Evolutionary conservation across 306 rosid genomes (phyloP), one percentile per base, ranked within the genome.

Genomic region (Dicorynia guianensis): DNA sequence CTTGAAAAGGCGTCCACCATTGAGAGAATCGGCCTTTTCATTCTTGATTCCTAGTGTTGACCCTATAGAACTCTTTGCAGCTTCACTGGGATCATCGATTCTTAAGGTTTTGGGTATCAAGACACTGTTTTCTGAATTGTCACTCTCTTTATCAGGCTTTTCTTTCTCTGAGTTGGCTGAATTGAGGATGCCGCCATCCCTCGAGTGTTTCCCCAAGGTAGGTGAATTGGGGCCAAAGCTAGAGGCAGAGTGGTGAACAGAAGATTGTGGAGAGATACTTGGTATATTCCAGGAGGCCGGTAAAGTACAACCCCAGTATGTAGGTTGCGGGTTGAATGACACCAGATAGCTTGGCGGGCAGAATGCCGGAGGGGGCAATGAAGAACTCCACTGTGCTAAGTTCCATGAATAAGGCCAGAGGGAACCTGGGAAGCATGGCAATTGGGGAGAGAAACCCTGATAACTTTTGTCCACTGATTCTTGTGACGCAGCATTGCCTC

Each of bases 61-160:
- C 89, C 92, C 72, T 64, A 84, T 82, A 19, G 91, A 87, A 81
- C 95, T 90, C 78, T 69, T 89, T 25, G 89, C 88, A 69, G 91
- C 89, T 61, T 88, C 92, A 72, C 74, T 76, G 12, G 93, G 85
- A 70, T 89, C 97, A 61, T 90, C 91, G 59, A 93, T 77, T 83
- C 88, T 86, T 62, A 85, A 58, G 48, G 90, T 90, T 84, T 84
- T 93, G 3, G 96, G 93, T 5, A 87, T 83, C 89, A 85, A 76
- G 60, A 88, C 79, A 76, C 78, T 6, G 70, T 48, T 63, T 64
- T 82, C 85, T 33, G 75, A 67, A 57, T 49, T 63, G 33, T 36
- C 73, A 12, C 60, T 69, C 68, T 82, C 81, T 60, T 43, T 84
- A 13, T 6, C 66, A 25, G 74, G 25, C 11, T 83, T 82, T 73